Evolutionary conservation across 805 yeast species (phyloP).

Genomic region (Barnettozyma californica): DNA sequence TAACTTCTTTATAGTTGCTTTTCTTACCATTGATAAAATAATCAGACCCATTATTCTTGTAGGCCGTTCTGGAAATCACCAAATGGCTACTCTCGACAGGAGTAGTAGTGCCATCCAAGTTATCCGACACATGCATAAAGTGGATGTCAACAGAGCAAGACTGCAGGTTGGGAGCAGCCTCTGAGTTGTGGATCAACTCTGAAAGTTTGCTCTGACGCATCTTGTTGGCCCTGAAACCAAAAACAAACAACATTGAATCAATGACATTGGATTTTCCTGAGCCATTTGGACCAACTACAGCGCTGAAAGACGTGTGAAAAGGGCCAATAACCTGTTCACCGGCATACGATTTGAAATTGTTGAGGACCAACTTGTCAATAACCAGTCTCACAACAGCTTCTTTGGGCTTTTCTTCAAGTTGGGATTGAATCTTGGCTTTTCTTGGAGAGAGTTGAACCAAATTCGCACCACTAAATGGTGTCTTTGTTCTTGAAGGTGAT

Average conservation of each 20-base stretch:
- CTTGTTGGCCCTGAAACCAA: conserved; percentile 93
- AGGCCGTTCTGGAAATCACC: conserved; percentile 77
- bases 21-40: conserved; percentile 68
- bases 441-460: conserved; percentile 37
- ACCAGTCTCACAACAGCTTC: conserved; percentile 57
- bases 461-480: conserved; percentile 32
- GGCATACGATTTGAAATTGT: conserved; percentile 92
- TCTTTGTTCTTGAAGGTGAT: conserved; percentile 31
- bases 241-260: conserved; percentile 92
- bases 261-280: conserved; percentile 97
- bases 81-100: conserved; percentile 48
- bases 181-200: conserved; percentile 90
- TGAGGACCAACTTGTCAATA: conserved; percentile 65
- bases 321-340: conserved; percentile 94
- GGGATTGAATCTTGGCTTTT: conserved; percentile 29
- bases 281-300: conserved; percentile 98
- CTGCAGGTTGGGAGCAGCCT: conserved; percentile 54
- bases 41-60: conserved; percentile 66
- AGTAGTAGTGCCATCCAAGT: conserved; percentile 38
- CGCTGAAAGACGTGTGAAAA: conserved; percentile 87
- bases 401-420: conserved; percentile 21
- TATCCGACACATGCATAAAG: conserved; percentile 72
- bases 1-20: conserved; percentile 75
- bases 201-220: conserved; percentile 95
- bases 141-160: conserved; percentile 90